Base-by-base conservation (phyloP, 2,329 filamentous ascomycete species). In the Epichloe glyceriae region DNA sequence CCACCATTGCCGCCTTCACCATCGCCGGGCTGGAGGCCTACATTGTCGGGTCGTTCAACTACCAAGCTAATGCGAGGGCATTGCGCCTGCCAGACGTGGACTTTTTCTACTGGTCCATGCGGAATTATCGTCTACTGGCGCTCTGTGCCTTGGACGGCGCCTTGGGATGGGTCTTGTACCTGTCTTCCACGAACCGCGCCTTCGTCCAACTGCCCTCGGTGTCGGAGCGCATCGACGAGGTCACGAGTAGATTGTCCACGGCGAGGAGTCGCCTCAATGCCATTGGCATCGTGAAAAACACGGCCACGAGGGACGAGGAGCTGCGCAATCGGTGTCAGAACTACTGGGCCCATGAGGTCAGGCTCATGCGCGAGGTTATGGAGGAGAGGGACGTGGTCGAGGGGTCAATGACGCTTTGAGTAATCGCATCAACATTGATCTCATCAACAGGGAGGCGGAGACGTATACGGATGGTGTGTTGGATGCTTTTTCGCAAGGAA, bases 301-400 rank as follows among this genome's bases (percentile, higher is more conserved):
- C 88, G 3, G 77, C 86, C 15, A 73, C 85, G 51, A 72, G 90
- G 50, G 87, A 96, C 67, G 75, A 79, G 55, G 77, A 76, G 42
- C 69, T 96, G 64, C 79, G 89, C 53, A 73, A 67, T 2, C 76
- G 77, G 52, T 76, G 78, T 47, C 78, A 83, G 57, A 75, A 73
- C 15, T 96, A 96, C 68, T 97, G 91, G 91, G 70, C 73, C 10
- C 83, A 84, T 43, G 88, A 96, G 70, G 84, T 80, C 6, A 72
- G 77, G 48, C 65, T 88, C 33, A 88, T 86, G 77, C 71, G 76
- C 37, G 80, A 85, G 60, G 80, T 86, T 22, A 85, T 94, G 76
- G 85, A 89, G 71, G 85, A 91, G 55, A 75, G 80, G 54, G 84
- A 86, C 54, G 86, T 90, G 7, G 69, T 87, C 37, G 81, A 83